These are phyloP conservation scores for Polygonum aviculare DNA, from an alignment of 148 eudicot species.

Conservation along the genomic window DNA sequence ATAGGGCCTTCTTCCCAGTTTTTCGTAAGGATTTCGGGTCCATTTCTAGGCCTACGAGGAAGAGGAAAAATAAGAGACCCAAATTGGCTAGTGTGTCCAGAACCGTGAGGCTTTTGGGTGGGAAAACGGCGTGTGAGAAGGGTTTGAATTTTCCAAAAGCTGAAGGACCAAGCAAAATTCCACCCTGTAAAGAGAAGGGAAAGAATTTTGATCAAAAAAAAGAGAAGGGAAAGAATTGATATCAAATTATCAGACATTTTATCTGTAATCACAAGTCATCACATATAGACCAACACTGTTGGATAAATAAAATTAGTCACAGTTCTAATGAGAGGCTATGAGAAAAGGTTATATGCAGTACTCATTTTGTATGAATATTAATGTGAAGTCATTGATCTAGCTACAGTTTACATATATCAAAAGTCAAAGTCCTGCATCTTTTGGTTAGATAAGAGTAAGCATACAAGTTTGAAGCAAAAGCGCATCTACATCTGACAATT, in stretches of 20 bases:
- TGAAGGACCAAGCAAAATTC: slow-evolving; percentile 75
- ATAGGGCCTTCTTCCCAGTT: slow-evolving; percentile 56
- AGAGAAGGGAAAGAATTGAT: not conserved
- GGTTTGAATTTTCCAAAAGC: slow-evolving; percentile 54
- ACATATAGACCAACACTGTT: not conserved
- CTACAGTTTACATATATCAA: not conserved
- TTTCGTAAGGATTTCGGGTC: slow-evolving; percentile 48
- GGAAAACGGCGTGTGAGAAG: slow-evolving; percentile 53
- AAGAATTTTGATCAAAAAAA: no score
- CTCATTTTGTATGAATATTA: not conserved
- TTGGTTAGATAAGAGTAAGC: not conserved
- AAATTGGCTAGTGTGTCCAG: slow-evolving; percentile 76
- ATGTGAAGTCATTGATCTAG: not conserved
- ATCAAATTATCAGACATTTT: not conserved
- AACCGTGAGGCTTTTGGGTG: slow-evolving; percentile 54
- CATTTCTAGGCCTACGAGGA: slow-evolving; percentile 75
- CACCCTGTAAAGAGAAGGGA: slow-evolving; percentile 47
- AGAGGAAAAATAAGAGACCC: slow-evolving; percentile 71
- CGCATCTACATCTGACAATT: not conserved
- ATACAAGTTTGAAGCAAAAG: not conserved
- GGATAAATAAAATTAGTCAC: not conserved
- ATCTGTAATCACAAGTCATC: not conserved
- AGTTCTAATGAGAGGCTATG: not conserved
- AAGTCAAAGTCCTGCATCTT: not conserved
- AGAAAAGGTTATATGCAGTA: not conserved